These are phyloP conservation scores for Danielozyma ontarioensis DNA, from an alignment of 805 yeast genomes.

Conservation along the genomic window DNA sequence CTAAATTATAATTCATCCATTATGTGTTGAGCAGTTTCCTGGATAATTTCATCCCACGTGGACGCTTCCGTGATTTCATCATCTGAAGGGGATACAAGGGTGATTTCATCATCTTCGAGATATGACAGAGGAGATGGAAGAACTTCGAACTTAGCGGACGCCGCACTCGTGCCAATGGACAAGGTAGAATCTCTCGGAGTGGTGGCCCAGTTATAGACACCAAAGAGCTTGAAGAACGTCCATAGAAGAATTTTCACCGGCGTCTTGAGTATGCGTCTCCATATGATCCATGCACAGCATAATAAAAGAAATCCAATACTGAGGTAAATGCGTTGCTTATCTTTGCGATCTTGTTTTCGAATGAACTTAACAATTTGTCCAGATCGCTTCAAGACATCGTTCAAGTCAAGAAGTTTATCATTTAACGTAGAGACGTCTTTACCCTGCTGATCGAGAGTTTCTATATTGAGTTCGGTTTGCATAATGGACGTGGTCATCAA, in stretches of 20 bases:
- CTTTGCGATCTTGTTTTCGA: conserved; percentile 47
- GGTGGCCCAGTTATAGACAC: too few relatives aligned
- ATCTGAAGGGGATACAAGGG: too few relatives aligned
- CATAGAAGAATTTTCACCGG: conserved; percentile 44
- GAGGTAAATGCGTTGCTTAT: conserved; percentile 43
- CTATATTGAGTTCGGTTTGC: conserved; percentile 47
- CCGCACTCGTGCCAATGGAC: too few relatives aligned
- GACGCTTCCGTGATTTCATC: too few relatives aligned
- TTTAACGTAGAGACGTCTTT: conserved; percentile 36
- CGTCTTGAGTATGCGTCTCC: conserved; percentile 42
- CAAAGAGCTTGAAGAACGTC: conserved; percentile 38
- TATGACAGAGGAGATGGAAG: too few relatives aligned
- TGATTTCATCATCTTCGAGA: too few relatives aligned
- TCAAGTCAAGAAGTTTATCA: conserved; percentile 36
- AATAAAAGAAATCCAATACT: conserved; percentile 41
- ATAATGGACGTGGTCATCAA: conserved; percentile 45
- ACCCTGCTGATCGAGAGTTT: conserved; percentile 44
- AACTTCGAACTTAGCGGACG: too few relatives aligned
- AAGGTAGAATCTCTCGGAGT: too few relatives aligned
- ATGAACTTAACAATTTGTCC: conserved; percentile 44
- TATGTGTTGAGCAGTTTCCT: too few relatives aligned
- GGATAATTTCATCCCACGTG: too few relatives aligned
- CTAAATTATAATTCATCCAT: too few relatives aligned
- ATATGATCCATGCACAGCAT: conserved; percentile 46
- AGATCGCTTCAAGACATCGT: conserved; percentile 36